Conservation (phyloP, 345 rosid genomes). For the Eutrema japonicum region DNA sequence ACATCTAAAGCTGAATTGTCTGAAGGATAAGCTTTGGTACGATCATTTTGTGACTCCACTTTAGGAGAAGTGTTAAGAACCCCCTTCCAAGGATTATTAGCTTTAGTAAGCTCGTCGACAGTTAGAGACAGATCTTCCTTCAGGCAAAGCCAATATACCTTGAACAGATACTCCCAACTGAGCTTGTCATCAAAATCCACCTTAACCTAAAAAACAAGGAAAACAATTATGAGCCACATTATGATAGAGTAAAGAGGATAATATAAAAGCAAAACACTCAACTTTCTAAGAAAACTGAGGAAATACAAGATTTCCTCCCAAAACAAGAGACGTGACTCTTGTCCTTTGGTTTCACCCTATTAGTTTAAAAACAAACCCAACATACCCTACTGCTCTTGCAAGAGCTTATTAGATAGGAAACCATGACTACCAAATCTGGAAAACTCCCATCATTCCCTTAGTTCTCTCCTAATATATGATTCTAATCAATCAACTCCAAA, state of each 20-base stretch:
- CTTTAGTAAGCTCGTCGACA: conserved; percentile 68
- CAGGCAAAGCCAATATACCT: conserved; percentile 79
- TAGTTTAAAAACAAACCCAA: not conserved
- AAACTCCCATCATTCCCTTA: not conserved
- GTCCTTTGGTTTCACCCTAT: not conserved
- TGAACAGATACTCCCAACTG: conserved; percentile 99
- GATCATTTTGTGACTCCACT: conserved; percentile 42
- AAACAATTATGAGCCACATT: conserved; percentile 17
- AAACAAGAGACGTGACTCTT: not conserved
- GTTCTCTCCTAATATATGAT: not conserved
- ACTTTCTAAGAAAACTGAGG: not conserved
- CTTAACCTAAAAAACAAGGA: conserved; percentile 62
- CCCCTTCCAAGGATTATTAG: conserved; percentile 80
- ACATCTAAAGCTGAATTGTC: conserved; percentile 46
- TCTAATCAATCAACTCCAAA: conserved; percentile 1
- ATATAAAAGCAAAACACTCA: conserved; percentile 8
- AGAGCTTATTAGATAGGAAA: conserved; percentile 9
- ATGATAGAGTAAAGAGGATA: not conserved
- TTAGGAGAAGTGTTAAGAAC: conserved; percentile 44
- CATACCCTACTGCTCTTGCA: conserved; percentile 15
- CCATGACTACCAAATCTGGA: conserved; percentile 23
- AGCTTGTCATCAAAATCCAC: conserved; percentile 96
- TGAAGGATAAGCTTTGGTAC: conserved; percentile 42
- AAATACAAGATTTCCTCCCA: conserved; percentile 17
- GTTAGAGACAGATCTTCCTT: conserved; percentile 78